Base-by-base conservation (phyloP, 2,329 filamentous ascomycete species). In the Exophiala mesophila region DNA sequence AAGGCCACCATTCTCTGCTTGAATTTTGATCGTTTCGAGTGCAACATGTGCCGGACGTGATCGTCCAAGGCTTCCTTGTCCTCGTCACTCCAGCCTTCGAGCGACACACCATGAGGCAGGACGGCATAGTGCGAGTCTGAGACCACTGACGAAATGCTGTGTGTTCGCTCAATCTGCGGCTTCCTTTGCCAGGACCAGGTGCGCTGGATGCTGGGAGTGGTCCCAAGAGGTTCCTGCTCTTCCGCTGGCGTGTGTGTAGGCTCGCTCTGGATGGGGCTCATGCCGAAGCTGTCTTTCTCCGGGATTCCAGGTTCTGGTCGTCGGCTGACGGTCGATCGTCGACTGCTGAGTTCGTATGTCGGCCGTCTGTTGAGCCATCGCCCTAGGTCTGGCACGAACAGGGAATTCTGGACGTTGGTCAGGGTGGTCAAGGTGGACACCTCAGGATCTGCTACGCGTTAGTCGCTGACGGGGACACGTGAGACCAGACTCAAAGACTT, bases 401-500 rank as follows among this genome's bases (percentile, higher is more conserved):
- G 77, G 0, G 87, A 92, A 60, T 94, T 94, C 57, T 94, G 87
- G 15, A 94, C 82, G 57, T 94, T 94, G 31, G 85, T 94, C 7
- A 94, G 74, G 10, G 86, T 90, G 0, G 85, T 87, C 3, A 94
- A 68, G 0, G 87, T 87, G 24, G 85, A 80, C 3, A 94, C 81
- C 65, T 94, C 85, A 30, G 87, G 86, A 56, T 94, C 87, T 88
- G 51, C 4, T 19, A 44, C 5, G 28, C 12, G 50, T 69, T 42
- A 63, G 52, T 45, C 20, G 16, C 39, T 55, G 24, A 47, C 53
- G 16, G 33, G 6, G 32, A 6, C 31, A 24, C 9, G 43, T 23
- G 9, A 10, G 8, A 15, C 31, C 12, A 12, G 33, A 23, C 18
- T 39, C n/a, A n/a, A n/a, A n/a, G 23, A 63, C 75, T 47, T 69